Evolutionary conservation across 352 stramenopile genomes (phyloP).

Genomic region (Pythium phragmiticola): DNA sequence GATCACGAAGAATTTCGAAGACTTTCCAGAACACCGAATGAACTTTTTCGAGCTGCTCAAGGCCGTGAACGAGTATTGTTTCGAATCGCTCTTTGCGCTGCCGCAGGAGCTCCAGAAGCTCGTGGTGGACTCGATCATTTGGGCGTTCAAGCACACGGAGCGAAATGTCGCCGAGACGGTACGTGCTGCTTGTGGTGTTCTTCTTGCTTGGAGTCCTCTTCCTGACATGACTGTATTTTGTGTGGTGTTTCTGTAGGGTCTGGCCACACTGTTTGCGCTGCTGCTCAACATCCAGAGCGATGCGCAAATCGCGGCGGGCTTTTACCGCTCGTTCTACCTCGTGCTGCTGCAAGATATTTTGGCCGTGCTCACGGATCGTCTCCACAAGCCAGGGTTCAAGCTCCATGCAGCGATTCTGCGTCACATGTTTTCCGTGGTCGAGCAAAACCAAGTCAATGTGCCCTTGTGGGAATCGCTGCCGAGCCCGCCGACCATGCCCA

Average conservation of each 20-base stretch:
- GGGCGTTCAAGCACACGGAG: constrained; percentile 99
- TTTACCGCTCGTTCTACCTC: constrained; percentile 98
- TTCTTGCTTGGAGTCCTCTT: not conserved
- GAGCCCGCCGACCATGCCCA: constrained; percentile 56
- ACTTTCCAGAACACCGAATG: constrained; percentile 98
- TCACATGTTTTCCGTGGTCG: constrained; percentile 98
- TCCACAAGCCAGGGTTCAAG: constrained; percentile 99
- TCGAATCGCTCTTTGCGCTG: constrained; percentile 97
- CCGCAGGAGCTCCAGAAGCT: constrained; percentile 97
- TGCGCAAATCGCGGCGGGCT: constrained; percentile 93
- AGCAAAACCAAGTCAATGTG: constrained; percentile 95
- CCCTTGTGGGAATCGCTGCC: constrained; percentile 93
- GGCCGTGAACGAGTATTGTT: constrained; percentile 95
- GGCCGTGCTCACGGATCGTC: constrained; percentile 96
- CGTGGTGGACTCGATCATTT: constrained; percentile 99
- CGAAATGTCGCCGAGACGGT: constrained; percentile 97
- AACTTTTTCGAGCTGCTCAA: constrained; percentile 99
- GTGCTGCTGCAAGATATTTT: constrained; percentile 94
- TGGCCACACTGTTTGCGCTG: constrained; percentile 96
- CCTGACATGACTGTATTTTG: not conserved
- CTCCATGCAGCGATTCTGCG: constrained; percentile 97
- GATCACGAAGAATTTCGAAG: constrained; percentile 99
- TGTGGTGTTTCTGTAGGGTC: constrained; percentile 50
- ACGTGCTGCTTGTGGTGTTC: constrained; percentile 10
- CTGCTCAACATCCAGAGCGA: constrained; percentile 96